phyloP scores from a whole-genome alignment of 768 basidiomycete species.

The Pulveroboletus sp. region DNA sequence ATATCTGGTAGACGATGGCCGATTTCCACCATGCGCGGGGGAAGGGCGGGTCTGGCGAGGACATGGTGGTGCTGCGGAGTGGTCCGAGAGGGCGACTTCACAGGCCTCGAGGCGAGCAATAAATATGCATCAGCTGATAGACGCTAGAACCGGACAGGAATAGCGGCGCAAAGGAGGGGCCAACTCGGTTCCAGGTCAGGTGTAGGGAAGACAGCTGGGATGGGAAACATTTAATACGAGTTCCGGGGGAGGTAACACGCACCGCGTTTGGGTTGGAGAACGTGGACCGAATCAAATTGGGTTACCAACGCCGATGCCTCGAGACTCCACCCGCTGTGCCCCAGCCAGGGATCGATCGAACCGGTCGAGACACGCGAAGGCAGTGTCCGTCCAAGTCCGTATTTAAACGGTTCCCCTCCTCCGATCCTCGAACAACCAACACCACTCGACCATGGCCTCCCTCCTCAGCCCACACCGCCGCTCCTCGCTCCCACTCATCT shows the following conservation, averaged over 20 bases:
- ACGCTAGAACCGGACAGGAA: not conserved
- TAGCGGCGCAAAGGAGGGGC: not conserved
- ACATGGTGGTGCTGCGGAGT: constrained; percentile 15
- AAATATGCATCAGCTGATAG: constrained; percentile 18
- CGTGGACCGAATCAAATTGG: constrained; percentile 9
- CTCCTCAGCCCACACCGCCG: constrained; percentile 10
- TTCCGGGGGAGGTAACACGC: constrained; percentile 13
- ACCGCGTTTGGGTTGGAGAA: constrained; percentile 2
- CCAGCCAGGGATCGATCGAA: constrained; percentile 15
- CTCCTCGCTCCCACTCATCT: constrained; percentile 16
- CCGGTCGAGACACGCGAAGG: constrained; percentile 7
- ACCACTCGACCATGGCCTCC: constrained; percentile 7
- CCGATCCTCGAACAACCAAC: constrained; percentile 5
- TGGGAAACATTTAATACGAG: constrained; percentile 7
- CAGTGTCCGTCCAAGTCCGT: not conserved
- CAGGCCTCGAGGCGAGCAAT: constrained; percentile 18
- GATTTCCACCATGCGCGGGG: constrained; percentile 55
- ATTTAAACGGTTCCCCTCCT: constrained; percentile 13
- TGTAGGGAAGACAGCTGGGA: constrained; percentile 2
- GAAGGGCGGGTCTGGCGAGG: constrained; percentile 15
- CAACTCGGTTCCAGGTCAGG: not conserved
- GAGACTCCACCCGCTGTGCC: constrained; percentile 17
- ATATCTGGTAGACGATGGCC: constrained; percentile 64
- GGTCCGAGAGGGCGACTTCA: constrained; percentile 8
- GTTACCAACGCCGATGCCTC: constrained; percentile 19